These are phyloP conservation scores for Priceomyces medius DNA, from an alignment of 805 yeast genomes.

Conservation along the genomic window DNA sequence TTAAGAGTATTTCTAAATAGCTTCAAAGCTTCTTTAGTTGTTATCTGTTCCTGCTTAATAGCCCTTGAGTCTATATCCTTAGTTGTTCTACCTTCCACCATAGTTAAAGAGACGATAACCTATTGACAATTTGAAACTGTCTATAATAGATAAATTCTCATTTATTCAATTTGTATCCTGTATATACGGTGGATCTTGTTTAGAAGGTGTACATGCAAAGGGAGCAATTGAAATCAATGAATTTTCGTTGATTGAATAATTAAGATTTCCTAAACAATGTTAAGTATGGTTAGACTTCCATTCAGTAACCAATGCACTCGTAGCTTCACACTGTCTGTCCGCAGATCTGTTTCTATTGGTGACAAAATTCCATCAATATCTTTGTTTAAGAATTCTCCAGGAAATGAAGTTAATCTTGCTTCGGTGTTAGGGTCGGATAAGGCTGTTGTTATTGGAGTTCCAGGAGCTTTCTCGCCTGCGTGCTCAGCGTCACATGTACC, in stretches of 20 bases:
- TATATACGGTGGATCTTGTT: not conserved
- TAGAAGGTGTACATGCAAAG: not conserved
- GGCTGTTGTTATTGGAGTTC: conserved; percentile 40
- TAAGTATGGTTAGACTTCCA: not conserved
- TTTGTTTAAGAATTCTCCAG: conserved; percentile 65
- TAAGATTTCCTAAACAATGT: not conserved
- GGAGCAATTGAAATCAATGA: too few relatives aligned
- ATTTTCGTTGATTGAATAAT: not conserved
- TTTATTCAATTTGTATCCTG: not conserved
- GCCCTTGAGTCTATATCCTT: conserved; percentile 1
- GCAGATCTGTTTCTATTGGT: conserved; percentile 49
- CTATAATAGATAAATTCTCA: too few relatives aligned
- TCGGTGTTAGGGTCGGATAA: conserved; percentile 38
- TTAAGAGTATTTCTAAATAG: conserved; percentile 68
- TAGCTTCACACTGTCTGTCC: conserved; percentile 19
- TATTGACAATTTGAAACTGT: too few relatives aligned
- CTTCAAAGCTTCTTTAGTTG: conserved; percentile 49
- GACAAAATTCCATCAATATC: conserved; percentile 57
- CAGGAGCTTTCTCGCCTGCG: conserved; percentile 77
- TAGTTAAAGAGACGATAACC: not conserved
- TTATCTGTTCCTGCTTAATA: conserved; percentile 32
- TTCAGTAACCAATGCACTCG: conserved; percentile 11
- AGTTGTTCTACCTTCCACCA: conserved; percentile 4
- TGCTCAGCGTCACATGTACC: conserved; percentile 75
- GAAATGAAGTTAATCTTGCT: conserved; percentile 57